Evolutionary conservation across 805 yeast species (phyloP).

Genomic region (Tetrapisispora arboricola): DNA sequence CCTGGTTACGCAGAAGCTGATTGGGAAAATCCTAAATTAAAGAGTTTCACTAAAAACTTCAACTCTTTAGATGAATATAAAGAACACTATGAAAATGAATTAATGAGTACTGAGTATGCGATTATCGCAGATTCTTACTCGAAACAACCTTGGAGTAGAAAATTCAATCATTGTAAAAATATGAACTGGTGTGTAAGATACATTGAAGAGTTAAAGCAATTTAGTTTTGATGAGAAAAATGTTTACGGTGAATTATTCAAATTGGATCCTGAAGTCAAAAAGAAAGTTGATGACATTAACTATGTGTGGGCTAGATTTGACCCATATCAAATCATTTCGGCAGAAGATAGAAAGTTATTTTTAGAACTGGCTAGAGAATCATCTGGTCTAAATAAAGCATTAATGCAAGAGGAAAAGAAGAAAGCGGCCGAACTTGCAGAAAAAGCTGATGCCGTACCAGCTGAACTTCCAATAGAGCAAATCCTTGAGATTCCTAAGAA

Average conservation of each 20-base stretch:
- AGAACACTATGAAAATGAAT: constrained; percentile 4
- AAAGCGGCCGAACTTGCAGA: background rate
- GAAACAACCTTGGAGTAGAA: background rate
- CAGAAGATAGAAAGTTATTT: background rate
- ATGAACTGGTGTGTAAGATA: constrained; percentile 3
- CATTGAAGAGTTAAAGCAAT: background rate
- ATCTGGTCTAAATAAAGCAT: constrained; percentile 1
- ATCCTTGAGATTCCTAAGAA: too few species aligned
- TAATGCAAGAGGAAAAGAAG: background rate
- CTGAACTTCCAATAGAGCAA: too few species aligned
- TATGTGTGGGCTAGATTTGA: constrained; percentile 3
- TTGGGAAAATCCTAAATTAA: constrained; percentile 8
- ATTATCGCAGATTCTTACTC: constrained; percentile 1
- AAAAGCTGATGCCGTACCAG: constrained; percentile 1
- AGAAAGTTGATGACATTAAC: background rate
- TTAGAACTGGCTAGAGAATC: background rate
- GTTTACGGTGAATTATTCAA: constrained; percentile 1
- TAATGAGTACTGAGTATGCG: constrained; percentile 4
- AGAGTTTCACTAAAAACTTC: constrained; percentile 3
- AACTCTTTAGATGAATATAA: constrained; percentile 5
- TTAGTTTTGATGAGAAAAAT: background rate
- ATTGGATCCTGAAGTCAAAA: constrained; percentile 1
- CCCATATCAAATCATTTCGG: background rate
- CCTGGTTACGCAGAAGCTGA: constrained; percentile 8
- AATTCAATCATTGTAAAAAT: constrained; percentile 1